A percentile compares a stretch with the other conserved stretches of the same genome.
phyloP scores from a whole-genome alignment of 2,329 filamentous ascomycete species.

The Triangularia setosa region DNA sequence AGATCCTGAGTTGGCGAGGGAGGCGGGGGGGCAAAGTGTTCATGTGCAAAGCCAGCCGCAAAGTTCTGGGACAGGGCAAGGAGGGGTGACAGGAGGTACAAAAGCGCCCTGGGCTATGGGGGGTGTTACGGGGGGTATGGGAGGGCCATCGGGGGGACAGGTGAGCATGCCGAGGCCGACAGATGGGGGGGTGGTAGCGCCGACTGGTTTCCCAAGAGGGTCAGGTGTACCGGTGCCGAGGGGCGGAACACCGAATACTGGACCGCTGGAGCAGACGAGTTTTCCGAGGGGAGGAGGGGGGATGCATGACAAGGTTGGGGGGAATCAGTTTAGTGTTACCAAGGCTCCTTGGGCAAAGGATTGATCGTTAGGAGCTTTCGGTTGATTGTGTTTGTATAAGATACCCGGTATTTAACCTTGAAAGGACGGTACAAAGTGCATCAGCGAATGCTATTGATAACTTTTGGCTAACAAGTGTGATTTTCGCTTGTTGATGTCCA shows the following conservation, averaged over 20 bases:
- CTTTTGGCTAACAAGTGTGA: conserved; percentile 46
- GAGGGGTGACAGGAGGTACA: conserved; percentile 36
- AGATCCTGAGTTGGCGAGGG: conserved; percentile 53
- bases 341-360: conserved; percentile 46
- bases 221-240: conserved; percentile 13
- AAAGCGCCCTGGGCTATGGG: conserved; percentile 25
- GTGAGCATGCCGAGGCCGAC: neutral
- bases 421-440: neutral
- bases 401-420: neutral
- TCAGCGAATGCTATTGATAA: conserved; percentile 30
- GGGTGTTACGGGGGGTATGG: neutral
- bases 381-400: neutral
- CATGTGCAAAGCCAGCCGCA: conserved; percentile 56
- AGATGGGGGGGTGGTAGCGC: neutral
- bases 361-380: neutral
- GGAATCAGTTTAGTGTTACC: conserved; percentile 39
- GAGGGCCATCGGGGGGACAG: neutral
- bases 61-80: neutral
- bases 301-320: conserved; percentile 24
- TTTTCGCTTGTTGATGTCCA: conserved; percentile 67
- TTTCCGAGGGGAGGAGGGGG: conserved; percentile 29
- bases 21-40: conserved; percentile 40
- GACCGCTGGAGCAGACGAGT: conserved; percentile 21
- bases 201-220: neutral
- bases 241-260: conserved; percentile 18